phyloP scores from a whole-genome alignment of 2,329 filamentous ascomycete genomes.

The Biscogniauxia marginata region DNA sequence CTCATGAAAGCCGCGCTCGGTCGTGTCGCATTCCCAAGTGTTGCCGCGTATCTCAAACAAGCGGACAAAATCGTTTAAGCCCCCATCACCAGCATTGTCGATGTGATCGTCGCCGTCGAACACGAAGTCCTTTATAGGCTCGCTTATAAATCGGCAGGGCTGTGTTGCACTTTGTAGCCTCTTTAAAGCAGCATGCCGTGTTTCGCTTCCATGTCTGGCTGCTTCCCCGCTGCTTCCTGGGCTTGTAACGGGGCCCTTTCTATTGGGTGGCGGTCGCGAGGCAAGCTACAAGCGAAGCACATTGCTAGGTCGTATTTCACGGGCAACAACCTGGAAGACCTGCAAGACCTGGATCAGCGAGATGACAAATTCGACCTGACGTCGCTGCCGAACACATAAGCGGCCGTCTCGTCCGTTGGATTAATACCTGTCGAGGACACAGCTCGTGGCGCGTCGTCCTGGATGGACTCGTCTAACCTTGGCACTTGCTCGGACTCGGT shows the following conservation, averaged over 20 bases:
- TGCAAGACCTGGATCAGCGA: no score
- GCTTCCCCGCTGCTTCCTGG: background rate
- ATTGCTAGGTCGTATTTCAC: slow-evolving; percentile 4
- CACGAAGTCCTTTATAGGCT: slow-evolving; percentile 4
- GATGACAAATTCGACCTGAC: background rate
- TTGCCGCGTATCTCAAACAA: slow-evolving; percentile 3
- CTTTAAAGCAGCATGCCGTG: slow-evolving; percentile 1
- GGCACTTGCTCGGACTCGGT: background rate
- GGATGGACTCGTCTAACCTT: background rate
- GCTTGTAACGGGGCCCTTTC: background rate
- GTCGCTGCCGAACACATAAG: no score
- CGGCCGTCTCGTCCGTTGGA: no score
- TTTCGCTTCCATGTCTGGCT: background rate
- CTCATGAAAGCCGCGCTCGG: slow-evolving; percentile 1
- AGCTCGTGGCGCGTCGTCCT: no score
- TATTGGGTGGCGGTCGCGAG: background rate
- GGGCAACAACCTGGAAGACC: background rate
- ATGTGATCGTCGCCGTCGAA: no score
- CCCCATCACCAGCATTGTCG: background rate
- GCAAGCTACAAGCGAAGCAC: slow-evolving; percentile 2
- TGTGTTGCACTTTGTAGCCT: background rate
- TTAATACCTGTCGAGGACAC: no score
- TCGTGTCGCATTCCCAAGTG: slow-evolving; percentile 2
- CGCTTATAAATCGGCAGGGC: background rate
- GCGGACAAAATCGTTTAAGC: slow-evolving; percentile 2